These are phyloP conservation scores for Gossypium schwendimanii DNA, from an alignment of 441 rosid genomes.

Conservation along the genomic window DNA sequence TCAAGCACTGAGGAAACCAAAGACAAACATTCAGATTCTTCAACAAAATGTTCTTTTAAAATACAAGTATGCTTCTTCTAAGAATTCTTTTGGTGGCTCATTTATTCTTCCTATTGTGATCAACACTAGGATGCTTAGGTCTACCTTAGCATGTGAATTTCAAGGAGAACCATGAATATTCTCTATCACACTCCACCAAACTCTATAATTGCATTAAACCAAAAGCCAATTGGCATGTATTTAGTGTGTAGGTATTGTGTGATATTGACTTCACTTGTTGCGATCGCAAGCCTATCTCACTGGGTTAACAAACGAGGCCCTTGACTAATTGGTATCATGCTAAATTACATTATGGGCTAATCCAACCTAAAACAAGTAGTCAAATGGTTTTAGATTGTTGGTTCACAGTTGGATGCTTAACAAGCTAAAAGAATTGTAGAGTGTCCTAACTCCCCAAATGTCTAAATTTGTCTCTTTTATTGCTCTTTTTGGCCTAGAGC, in stretches of 20 bases:
- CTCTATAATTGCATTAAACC: not conserved
- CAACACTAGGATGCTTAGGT: not conserved
- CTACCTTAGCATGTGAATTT: not conserved
- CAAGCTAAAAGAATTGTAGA: not conserved
- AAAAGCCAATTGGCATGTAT: not conserved
- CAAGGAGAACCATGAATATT: not conserved
- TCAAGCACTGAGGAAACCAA: conserved; percentile 92
- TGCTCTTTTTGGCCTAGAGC: not conserved
- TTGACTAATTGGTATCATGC: not conserved
- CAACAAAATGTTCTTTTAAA: conserved; percentile 95
- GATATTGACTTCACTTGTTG: not conserved
- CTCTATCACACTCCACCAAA: not conserved
- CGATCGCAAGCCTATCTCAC: not conserved
- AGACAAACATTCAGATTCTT: conserved; percentile 98
- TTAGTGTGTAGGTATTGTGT: not conserved
- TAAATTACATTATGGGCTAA: not conserved
- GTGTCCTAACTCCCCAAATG: not conserved
- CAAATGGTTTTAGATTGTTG: conserved; percentile 5
- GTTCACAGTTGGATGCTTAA: conserved; percentile 3
- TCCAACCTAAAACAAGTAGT: not conserved
- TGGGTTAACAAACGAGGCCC: not conserved
- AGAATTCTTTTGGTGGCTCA: not conserved
- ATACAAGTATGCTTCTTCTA: conserved; percentile 65
- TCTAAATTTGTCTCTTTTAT: not conserved
- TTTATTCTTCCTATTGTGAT: not conserved